Conservation (phyloP, 768 basidiomycete species). For the Leccinum ochraceum region DNA sequence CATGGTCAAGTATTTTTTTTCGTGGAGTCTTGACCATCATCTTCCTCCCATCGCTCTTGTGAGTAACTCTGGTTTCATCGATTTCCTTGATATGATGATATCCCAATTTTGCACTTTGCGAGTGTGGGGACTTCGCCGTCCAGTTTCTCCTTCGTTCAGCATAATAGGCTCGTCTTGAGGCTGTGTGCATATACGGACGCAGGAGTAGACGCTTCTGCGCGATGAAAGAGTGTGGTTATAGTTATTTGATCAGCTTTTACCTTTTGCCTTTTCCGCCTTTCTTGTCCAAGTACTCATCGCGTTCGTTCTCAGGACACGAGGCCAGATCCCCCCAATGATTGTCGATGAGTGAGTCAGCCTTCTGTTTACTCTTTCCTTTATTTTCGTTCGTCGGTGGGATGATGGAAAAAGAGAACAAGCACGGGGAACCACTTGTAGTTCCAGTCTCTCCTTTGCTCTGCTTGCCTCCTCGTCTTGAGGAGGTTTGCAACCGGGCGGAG, state of each 20-base stretch:
- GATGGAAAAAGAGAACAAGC: slow-evolving; percentile 26
- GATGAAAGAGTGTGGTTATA: slow-evolving; percentile 37
- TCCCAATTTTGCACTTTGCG: slow-evolving; percentile 27
- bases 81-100: slow-evolving; percentile 31
- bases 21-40: too few species aligned
- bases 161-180: slow-evolving; percentile 35
- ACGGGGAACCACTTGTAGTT: slow-evolving; percentile 21
- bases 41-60: slow-evolving; percentile 7
- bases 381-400: slow-evolving; percentile 27
- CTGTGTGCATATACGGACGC: slow-evolving; percentile 36
- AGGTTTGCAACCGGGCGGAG: slow-evolving; percentile 24
- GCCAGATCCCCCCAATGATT: neutral
- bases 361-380: neutral
- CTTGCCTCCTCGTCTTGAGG: slow-evolving; percentile 30
- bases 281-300: slow-evolving; percentile 7
- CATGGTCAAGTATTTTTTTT: neutral
- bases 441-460: slow-evolving; percentile 28
- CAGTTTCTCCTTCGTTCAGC: slow-evolving; percentile 38
- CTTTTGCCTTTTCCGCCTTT: neutral
- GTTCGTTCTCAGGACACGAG: slow-evolving; percentile 7
- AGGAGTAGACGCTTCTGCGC: slow-evolving; percentile 37
- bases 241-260: slow-evolving; percentile 34
- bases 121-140: slow-evolving; percentile 34
- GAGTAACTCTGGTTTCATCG: slow-evolving; percentile 5
- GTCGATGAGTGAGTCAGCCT: slow-evolving; percentile 10